Percentiles rank a stretch among this genome's conserved stretches.
Conservation (phyloP, 352 stramenopile species). For the Phytophthora sojae region DNA sequence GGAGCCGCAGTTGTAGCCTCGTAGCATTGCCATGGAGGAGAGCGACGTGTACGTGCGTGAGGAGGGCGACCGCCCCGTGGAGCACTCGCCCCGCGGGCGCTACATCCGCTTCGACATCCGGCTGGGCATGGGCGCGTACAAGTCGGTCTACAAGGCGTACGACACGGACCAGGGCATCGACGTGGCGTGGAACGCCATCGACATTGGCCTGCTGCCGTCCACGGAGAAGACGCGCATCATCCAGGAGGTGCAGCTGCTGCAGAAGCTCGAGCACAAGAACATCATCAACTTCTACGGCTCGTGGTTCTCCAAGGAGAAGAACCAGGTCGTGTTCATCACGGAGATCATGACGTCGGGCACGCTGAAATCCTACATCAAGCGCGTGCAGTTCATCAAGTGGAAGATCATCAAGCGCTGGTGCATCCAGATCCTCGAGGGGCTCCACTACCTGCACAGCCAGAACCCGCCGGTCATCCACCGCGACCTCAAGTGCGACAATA, state of each 20-base stretch:
- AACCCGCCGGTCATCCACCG: conserved; percentile 93
- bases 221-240: conserved; percentile 97
- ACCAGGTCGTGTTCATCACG: conserved; percentile 99
- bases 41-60: conserved; percentile 77
- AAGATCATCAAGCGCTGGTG: conserved; percentile 99
- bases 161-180: conserved; percentile 99
- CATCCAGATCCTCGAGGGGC: conserved; percentile 97
- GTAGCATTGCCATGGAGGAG: conserved; percentile 57
- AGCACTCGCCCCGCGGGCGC: conserved; percentile 80
- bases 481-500: conserved; percentile 96
- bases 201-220: conserved; percentile 95
- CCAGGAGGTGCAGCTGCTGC: conserved; percentile 97
- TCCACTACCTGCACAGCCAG: conserved; percentile 93
- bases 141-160: conserved; percentile 95
- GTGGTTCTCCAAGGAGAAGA: conserved; percentile 98
- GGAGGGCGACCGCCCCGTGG: conserved; percentile 76
- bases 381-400: conserved; percentile 98
- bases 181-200: conserved; percentile 99
- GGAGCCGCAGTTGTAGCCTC: background rate
- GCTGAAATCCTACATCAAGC: conserved; percentile 97
- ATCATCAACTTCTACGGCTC: conserved; percentile 99
- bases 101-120: conserved; percentile 90
- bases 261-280: conserved; percentile 98
- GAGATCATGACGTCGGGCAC: conserved; percentile 98
- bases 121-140: conserved; percentile 88